Percentiles rank a stretch among this genome's conserved stretches.
These are phyloP conservation scores for Yarrowia alimentaria DNA, from an alignment of 805 yeast genomes.

Conservation along the genomic window DNA sequence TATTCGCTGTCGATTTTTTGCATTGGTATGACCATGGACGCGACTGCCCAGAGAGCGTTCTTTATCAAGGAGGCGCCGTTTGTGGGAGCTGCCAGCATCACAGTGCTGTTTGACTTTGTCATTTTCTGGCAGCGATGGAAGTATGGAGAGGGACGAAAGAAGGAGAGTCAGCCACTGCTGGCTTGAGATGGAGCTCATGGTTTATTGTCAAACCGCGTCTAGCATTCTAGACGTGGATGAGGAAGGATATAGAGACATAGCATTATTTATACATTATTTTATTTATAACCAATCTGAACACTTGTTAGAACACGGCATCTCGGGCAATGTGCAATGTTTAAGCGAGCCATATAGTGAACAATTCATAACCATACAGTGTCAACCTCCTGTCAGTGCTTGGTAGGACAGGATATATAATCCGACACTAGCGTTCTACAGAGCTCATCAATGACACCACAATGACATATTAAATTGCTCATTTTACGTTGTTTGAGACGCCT, in stretches of 20 bases:
- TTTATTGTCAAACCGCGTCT: too few species aligned
- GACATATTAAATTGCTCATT: too few species aligned
- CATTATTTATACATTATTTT: constrained; percentile 12
- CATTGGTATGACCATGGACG: constrained; percentile 51
- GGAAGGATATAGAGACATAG: constrained; percentile 10
- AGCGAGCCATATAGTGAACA: too few species aligned
- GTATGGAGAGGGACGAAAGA: constrained; percentile 30
- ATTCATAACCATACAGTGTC: too few species aligned
- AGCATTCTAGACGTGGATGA: too few species aligned
- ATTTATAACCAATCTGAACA: neutral
- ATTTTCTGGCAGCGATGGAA: constrained; percentile 40
- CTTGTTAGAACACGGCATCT: neutral
- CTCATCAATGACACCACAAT: too few species aligned
- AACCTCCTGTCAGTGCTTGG: too few species aligned
- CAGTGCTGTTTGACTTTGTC: constrained; percentile 69
- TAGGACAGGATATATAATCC: too few species aligned
- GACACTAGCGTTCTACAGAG: too few species aligned
- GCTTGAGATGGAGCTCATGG: neutral
- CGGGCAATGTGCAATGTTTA: too few species aligned
- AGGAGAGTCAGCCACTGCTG: constrained; percentile 12
- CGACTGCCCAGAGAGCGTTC: constrained; percentile 46
- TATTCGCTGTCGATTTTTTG: constrained; percentile 74
- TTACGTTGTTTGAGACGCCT: too few species aligned
- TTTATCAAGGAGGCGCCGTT: constrained; percentile 73
- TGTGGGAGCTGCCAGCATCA: constrained; percentile 81